Evolutionary conservation across 768 basidiomycete species (phyloP).

Genomic region (Boletus subcaerulescens): DNA sequence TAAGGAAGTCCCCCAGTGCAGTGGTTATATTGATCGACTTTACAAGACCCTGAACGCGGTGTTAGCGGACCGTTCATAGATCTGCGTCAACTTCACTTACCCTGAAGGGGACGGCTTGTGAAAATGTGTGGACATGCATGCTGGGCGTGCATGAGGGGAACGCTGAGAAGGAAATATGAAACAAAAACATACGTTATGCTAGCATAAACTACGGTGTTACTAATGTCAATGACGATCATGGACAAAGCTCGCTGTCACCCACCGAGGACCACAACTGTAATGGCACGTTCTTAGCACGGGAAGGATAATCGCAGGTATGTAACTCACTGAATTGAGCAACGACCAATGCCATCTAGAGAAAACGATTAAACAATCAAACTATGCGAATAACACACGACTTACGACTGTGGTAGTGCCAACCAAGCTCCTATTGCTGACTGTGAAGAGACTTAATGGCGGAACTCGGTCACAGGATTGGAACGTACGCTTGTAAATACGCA

Average conservation of each 20-base stretch:
- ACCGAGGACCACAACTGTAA: conserved; percentile 34
- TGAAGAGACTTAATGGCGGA: conserved; percentile 13
- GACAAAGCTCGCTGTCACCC: conserved; percentile 6
- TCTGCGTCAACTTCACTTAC: conserved; percentile 14
- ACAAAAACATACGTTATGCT: conserved; percentile 32
- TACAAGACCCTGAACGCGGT: conserved; percentile 33
- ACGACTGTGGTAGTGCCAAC: conserved; percentile 34
- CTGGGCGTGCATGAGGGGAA: conserved; percentile 31
- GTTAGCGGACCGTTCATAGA: neutral
- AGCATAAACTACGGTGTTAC: conserved; percentile 30
- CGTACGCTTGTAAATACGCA: conserved; percentile 49
- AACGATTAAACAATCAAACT: conserved; percentile 21
- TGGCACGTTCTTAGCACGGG: neutral
- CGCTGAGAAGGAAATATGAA: neutral
- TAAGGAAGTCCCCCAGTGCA: conserved; percentile 46
- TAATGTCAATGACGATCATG: conserved; percentile 2
- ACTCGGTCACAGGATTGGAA: neutral
- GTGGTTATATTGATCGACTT: conserved; percentile 51
- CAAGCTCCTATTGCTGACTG: conserved; percentile 49
- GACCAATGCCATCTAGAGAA: conserved; percentile 23
- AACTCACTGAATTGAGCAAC: conserved; percentile 38
- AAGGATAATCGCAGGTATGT: neutral
- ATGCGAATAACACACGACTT: neutral
- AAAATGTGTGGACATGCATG: conserved; percentile 38
- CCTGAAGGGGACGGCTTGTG: conserved; percentile 38